Conservation (phyloP, 345 rosid species). For the Erucastrum elatum region DNA sequence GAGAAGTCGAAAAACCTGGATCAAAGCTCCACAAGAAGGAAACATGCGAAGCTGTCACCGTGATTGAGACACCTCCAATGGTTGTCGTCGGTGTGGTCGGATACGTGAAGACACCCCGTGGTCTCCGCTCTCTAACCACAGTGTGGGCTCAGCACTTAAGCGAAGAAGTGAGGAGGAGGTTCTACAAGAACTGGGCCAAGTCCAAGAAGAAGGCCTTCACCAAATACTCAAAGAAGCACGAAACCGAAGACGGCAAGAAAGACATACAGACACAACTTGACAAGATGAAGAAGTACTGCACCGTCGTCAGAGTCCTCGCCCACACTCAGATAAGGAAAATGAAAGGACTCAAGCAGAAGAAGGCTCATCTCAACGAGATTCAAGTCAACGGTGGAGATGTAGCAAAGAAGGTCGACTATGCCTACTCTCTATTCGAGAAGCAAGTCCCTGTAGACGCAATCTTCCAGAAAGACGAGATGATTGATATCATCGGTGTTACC, state of each 20-base stretch:
- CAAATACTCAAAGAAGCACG: slow-evolving; percentile 60
- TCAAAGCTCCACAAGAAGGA: slow-evolving; percentile 97
- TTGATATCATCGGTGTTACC: slow-evolving; percentile 82
- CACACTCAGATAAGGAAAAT: no score
- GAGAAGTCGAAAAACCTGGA: slow-evolving; percentile 93
- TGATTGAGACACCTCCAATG: slow-evolving; percentile 86
- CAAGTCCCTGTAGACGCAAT: slow-evolving; percentile 69
- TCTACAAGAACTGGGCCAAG: no score
- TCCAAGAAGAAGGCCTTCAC: slow-evolving; percentile 66
- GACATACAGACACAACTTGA: slow-evolving; percentile 62
- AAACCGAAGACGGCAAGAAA: slow-evolving; percentile 67
- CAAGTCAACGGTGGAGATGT: slow-evolving; percentile 86
- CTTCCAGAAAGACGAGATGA: slow-evolving; percentile 91
- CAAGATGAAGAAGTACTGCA: slow-evolving; percentile 76
- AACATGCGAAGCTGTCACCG: slow-evolving; percentile 82
- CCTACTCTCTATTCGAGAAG: slow-evolving; percentile 81
- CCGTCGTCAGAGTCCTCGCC: slow-evolving; percentile 74
- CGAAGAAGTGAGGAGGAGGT: no score
- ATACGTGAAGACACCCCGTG: slow-evolving; percentile 75
- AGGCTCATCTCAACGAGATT: slow-evolving; percentile 85
- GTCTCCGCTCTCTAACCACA: slow-evolving; percentile 68
- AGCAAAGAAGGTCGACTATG: slow-evolving; percentile 76
- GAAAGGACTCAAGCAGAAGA: slow-evolving; percentile 62
- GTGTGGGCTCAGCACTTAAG: slow-evolving; percentile 67
- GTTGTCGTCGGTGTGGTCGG: slow-evolving; percentile 89